A percentile compares a stretch with the other conserved stretches of the same genome.
Conservation (phyloP, 257 asterid genomes). For the Nemophila menziesii region DNA sequence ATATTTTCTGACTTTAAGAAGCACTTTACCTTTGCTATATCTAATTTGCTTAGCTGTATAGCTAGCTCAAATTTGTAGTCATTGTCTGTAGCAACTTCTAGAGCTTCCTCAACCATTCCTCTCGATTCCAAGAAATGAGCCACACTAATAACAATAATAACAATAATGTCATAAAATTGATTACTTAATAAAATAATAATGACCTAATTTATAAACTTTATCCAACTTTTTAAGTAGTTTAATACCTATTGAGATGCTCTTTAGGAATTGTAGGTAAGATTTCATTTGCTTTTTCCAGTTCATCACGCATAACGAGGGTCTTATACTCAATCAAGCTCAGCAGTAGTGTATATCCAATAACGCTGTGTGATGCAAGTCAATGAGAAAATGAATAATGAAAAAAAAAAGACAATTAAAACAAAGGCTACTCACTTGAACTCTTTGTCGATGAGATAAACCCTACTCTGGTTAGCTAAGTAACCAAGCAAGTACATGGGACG, state of each 20-base stretch:
- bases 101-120: slow-evolving; percentile 87
- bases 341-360: slow-evolving; percentile 56
- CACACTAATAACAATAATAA: slow-evolving; percentile 34
- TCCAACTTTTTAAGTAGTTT: too few species aligned
- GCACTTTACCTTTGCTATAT: slow-evolving; percentile 64
- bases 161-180: background rate
- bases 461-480: slow-evolving; percentile 73
- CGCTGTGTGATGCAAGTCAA: slow-evolving; percentile 36
- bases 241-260: slow-evolving; percentile 49
- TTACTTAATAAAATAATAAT: too few species aligned
- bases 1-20: background rate
- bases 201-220: background rate
- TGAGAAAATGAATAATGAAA: background rate
- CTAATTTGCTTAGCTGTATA: slow-evolving; percentile 81
- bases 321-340: slow-evolving; percentile 76
- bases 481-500: slow-evolving; percentile 85
- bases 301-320: slow-evolving; percentile 81
- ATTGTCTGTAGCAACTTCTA: slow-evolving; percentile 87
- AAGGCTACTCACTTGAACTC: slow-evolving; percentile 60
- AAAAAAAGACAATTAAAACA: background rate
- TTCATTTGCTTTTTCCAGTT: slow-evolving; percentile 57
- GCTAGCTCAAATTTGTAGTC: slow-evolving; percentile 98
- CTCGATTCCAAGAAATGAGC: slow-evolving; percentile 96
- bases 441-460: slow-evolving; percentile 64
- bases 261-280: slow-evolving; percentile 62